Base-by-base conservation (phyloP, 2,329 filamentous ascomycete genomes). In the Capronia americana region DNA sequence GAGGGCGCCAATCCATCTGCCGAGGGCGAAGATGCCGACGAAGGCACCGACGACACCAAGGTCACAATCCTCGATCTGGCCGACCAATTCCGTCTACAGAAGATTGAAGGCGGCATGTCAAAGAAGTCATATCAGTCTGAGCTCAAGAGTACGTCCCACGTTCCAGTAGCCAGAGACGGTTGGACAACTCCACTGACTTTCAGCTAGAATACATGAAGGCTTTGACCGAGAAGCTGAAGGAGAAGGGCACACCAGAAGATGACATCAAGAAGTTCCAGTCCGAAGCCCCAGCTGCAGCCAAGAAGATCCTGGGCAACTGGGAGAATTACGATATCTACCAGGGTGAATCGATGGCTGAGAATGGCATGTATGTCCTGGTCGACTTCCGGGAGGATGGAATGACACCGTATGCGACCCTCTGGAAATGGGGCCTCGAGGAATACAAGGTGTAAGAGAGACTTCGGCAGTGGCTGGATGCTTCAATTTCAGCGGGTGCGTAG, bases 271-370 rank as follows among this genome's bases (percentile, higher is more conserved):
- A 84, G 23, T 97, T 97, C 83, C 90, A 97, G 87, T 87, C 84
- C 73, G 89, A 88, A 74, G 93, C 93, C 66, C 78, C 83, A 71
- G 81, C 73, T 63, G 96, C 87, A 78, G 90, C 92, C 81, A 97
- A 96, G 87, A 90, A 92, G 85, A 88, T 87, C 78, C 85, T 97
- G 73, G 84, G 90, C 79, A 94, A 92, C 84, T 97, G 97, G 87
- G 93, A 96, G 85, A 92, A 98, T 85, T 96, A 90, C 81, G 94
- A 98, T 81, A 94, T 97, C 83, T 91, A 91, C 82, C 92, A 91
- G 75, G 93, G 94, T 83, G 90, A 95, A 86, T 90, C 88, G 75
- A 96, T 96, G 92, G 88, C 96, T 82, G 89, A 91, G 75, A 92
- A 97, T 77, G 93, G 90, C 85, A 96, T 97, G 95, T 95, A 84